Evolutionary conservation across 495 filamentous ascomycete genomes (phyloP).

Genomic region (Baudoinia panamericana): DNA sequence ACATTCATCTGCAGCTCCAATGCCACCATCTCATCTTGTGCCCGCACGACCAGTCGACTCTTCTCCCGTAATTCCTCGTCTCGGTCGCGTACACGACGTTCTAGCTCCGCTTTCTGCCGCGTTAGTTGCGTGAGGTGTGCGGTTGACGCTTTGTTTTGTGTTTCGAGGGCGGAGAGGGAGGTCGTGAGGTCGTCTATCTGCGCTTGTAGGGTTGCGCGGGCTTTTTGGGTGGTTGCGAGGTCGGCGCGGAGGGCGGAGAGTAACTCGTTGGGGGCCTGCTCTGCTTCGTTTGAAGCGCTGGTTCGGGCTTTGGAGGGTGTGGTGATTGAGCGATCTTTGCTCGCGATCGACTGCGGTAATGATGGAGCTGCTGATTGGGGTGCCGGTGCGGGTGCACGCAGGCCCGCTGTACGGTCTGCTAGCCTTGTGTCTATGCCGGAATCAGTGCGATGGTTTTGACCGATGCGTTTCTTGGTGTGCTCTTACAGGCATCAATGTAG

Average conservation of each 20-base stretch:
- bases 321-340: neutral
- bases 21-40: constrained; percentile 81
- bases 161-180: constrained; percentile 26
- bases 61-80: constrained; percentile 80
- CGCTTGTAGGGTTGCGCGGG: constrained; percentile 23
- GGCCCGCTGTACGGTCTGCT: constrained; percentile 29
- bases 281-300: constrained; percentile 3
- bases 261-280: constrained; percentile 7
- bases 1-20: constrained; percentile 80
- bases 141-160: constrained; percentile 25
- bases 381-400: constrained; percentile 9
- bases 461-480: neutral
- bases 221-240: constrained; percentile 28
- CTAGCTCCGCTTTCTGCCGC: constrained; percentile 46
- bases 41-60: constrained; percentile 65
- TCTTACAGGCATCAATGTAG: constrained; percentile 29
- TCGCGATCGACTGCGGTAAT: constrained; percentile 9
- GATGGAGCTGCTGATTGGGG: constrained; percentile 3
- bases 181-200: constrained; percentile 21
- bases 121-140: constrained; percentile 49
- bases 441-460: neutral
- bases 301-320: neutral
- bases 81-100: constrained; percentile 55
- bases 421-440: constrained; percentile 29
- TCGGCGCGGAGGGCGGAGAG: constrained; percentile 25